A percentile compares a stretch with the other conserved stretches of the same genome.
phyloP scores from a whole-genome alignment of 768 basidiomycete species.

The Suillus paluster region DNA sequence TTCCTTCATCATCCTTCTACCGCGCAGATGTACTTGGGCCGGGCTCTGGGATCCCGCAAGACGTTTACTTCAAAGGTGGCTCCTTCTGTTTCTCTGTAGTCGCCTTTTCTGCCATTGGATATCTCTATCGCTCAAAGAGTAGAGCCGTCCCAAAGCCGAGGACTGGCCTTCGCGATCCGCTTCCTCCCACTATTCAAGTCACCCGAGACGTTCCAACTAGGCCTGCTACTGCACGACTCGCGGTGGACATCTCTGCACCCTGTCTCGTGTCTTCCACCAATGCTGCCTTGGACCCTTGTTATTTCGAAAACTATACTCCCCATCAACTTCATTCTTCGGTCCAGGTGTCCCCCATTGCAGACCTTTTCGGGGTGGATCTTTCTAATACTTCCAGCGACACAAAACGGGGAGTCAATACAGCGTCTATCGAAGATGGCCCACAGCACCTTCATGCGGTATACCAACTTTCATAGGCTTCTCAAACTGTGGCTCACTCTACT shows the following conservation, averaged over 20 bases:
- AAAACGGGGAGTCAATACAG: neutral
- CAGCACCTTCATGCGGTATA: neutral
- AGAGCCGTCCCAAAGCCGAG: neutral
- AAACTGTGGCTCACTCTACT: neutral
- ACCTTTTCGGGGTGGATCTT: neutral
- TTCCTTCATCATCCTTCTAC: neutral
- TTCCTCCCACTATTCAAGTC: slow-evolving; percentile 3
- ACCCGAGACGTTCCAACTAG: neutral
- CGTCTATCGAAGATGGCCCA: neutral
- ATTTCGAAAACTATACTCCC: neutral
- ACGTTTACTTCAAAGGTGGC: slow-evolving; percentile 4
- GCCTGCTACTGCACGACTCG: neutral
- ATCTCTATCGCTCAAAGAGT: slow-evolving; percentile 4
- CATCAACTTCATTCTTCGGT: neutral
- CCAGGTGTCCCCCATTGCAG: neutral
- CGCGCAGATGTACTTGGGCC: neutral
- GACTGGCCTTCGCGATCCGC: neutral
- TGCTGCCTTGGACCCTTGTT: slow-evolving; percentile 10
- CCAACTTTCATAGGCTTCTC: neutral
- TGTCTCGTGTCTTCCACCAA: slow-evolving; percentile 10
- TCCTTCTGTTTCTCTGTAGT: neutral
- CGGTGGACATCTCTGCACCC: neutral
- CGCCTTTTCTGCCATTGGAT: neutral
- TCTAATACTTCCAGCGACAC: neutral
- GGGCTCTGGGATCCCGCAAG: neutral